Percentiles rank a stretch among this genome's conserved stretches.
These are phyloP conservation scores for Podila clonocystis DNA, from an alignment of 192 early-diverging fungal species.

Conservation along the genomic window DNA sequence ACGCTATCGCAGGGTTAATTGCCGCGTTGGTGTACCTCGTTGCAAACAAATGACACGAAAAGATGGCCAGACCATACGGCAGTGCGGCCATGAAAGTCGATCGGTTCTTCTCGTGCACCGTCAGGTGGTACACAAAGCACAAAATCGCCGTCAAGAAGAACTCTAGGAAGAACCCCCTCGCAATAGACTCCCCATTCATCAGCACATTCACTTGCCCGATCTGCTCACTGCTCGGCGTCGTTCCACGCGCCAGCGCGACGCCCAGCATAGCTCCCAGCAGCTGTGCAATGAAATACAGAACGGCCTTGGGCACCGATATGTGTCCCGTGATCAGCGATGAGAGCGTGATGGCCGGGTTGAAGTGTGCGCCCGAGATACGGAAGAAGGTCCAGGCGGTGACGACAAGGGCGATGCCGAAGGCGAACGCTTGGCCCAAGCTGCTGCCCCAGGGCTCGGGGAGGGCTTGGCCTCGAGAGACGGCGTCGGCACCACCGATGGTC, in stretches of 20 bases:
- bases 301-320: conserved; percentile 48
- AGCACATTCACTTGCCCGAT: conserved; percentile 13
- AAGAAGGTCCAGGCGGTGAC: conserved; percentile 58
- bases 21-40: conserved; percentile 58
- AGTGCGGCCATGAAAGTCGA: conserved; percentile 43
- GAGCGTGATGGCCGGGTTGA: conserved; percentile 74
- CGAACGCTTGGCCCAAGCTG: conserved; percentile 39
- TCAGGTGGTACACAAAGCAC: conserved; percentile 46
- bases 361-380: conserved; percentile 64
- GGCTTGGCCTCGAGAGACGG: conserved; percentile 6
- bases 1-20: conserved; percentile 77
- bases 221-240: conserved; percentile 5
- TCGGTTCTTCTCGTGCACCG: conserved; percentile 39
- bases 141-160: conserved; percentile 39
- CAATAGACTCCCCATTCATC: conserved; percentile 21
- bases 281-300: conserved; percentile 66
- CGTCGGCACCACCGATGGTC: conserved; percentile 50
- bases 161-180: conserved; percentile 50
- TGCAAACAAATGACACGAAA: conserved; percentile 36
- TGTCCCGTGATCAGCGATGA: conserved; percentile 62
- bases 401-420: conserved; percentile 58
- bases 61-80: conserved; percentile 27
- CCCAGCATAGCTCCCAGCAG: conserved; percentile 67
- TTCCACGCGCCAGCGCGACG: conserved; percentile 29
- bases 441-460: neutral